Conservation (phyloP, 208 protist species). For the Crithidia sp. region DNA sequence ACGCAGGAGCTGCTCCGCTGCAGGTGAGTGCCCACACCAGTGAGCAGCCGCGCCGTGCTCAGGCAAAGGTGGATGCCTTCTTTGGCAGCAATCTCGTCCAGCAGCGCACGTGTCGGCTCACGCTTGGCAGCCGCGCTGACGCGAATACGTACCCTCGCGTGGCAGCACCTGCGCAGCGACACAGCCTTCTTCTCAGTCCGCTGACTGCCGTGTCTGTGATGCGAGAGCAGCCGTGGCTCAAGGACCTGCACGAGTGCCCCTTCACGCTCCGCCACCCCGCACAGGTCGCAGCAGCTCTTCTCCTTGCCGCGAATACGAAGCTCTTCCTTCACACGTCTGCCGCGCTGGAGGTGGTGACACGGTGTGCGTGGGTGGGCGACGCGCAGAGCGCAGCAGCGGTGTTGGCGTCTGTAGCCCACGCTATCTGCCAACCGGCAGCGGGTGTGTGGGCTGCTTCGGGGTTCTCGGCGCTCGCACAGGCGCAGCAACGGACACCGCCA, state of each 20-base stretch:
- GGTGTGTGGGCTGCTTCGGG: neutral
- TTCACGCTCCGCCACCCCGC: conserved; percentile 8
- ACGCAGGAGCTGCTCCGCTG: neutral
- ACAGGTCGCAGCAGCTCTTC: conserved; percentile 16
- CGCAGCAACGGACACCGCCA: neutral
- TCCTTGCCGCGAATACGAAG: neutral
- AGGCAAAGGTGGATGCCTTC: neutral
- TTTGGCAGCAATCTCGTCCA: conserved; percentile 2
- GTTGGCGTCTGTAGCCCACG: neutral
- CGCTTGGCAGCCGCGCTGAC: neutral
- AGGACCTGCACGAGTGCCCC: conserved; percentile 25
- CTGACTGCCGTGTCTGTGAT: neutral
- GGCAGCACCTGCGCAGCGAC: conserved; percentile 4
- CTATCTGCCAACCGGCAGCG: neutral
- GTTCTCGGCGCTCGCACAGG: neutral
- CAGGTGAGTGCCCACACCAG: no score
- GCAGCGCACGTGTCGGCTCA: conserved; percentile 26
- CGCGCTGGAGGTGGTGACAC: conserved; percentile 11
- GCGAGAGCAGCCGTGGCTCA: conserved; percentile 23
- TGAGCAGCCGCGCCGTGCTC: neutral
- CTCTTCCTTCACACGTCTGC: conserved; percentile 7
- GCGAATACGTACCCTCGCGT: neutral
- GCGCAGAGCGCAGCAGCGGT: neutral
- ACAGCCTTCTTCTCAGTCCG: conserved; percentile 18
- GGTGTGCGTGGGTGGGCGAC: conserved; percentile 20